phyloP scores from a whole-genome alignment of 805 yeast genomes.

The Priceomyces medius region DNA sequence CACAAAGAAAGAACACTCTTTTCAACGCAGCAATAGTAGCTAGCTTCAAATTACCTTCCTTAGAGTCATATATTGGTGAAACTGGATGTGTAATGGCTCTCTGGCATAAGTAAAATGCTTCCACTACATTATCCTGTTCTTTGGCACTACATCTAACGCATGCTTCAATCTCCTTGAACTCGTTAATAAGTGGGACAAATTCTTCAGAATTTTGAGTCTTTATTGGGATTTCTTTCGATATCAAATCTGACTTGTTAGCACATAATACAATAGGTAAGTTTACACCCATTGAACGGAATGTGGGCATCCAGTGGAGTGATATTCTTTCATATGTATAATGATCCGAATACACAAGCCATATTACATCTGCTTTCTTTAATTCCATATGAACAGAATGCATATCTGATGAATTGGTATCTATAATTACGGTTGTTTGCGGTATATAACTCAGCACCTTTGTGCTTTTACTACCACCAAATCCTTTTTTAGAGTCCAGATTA shows the following conservation, averaged over 20 bases:
- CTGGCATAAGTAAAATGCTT: slow-evolving; percentile 90
- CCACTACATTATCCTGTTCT: slow-evolving; percentile 79
- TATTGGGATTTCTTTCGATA: slow-evolving; percentile 42
- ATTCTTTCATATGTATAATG: slow-evolving; percentile 93
- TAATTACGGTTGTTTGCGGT: slow-evolving; percentile 58
- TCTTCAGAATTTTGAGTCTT: slow-evolving; percentile 60
- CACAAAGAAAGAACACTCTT: slow-evolving; percentile 81
- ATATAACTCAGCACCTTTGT: slow-evolving; percentile 26
- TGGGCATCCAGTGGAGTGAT: slow-evolving; percentile 91
- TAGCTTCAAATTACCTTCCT: slow-evolving; percentile 78
- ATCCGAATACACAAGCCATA: slow-evolving; percentile 92
- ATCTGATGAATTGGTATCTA: slow-evolving; percentile 80
- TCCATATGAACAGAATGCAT: slow-evolving; percentile 61
- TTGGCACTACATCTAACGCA: slow-evolving; percentile 88
- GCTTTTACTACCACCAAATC: slow-evolving; percentile 3
- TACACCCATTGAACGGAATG: slow-evolving; percentile 88
- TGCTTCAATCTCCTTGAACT: slow-evolving; percentile 91
- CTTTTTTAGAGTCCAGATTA: background rate
- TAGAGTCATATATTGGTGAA: slow-evolving; percentile 90
- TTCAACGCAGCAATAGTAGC: slow-evolving; percentile 72
- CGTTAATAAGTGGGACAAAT: slow-evolving; percentile 79
- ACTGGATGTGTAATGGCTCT: slow-evolving; percentile 91
- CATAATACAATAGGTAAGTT: slow-evolving; percentile 90
- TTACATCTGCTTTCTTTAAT: slow-evolving; percentile 81
- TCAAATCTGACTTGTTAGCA: slow-evolving; percentile 71